These are phyloP conservation scores for Crithidia sp. DNA, from an alignment of 208 protist genomes.

Conservation along the genomic window DNA sequence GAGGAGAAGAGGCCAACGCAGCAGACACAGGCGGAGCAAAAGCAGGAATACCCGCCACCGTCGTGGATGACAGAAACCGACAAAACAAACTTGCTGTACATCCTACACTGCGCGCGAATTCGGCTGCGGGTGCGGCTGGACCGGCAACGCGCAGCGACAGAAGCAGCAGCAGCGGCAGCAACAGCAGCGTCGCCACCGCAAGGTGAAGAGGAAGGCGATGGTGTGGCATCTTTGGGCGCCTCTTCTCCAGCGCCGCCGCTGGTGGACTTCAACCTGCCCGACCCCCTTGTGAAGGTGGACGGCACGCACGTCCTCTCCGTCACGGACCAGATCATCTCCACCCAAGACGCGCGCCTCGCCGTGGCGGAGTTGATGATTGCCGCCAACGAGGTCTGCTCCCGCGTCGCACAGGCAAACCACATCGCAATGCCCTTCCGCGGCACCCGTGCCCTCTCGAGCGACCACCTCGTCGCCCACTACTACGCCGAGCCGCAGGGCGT, in stretches of 20 bases:
- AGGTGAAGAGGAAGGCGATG: neutral
- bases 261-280: slow-evolving; percentile 65
- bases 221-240: neutral
- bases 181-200: neutral
- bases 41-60: slow-evolving; percentile 31
- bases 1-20: neutral
- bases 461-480: slow-evolving; percentile 74
- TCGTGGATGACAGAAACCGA: slow-evolving; percentile 67
- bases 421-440: slow-evolving; percentile 82
- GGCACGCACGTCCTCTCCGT: slow-evolving; percentile 66
- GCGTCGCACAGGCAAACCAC: slow-evolving; percentile 77
- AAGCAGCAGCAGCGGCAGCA: slow-evolving; percentile 3
- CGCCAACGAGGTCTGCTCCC: slow-evolving; percentile 91
- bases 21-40: neutral
- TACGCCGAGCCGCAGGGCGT: slow-evolving; percentile 76
- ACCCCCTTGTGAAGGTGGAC: slow-evolving; percentile 75
- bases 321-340: slow-evolving; percentile 79
- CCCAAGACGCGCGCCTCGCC: slow-evolving; percentile 76
- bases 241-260: neutral
- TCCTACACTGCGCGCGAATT: slow-evolving; percentile 54
- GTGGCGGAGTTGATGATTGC: slow-evolving; percentile 93
- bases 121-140: slow-evolving; percentile 54
- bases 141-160: slow-evolving; percentile 22
- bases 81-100: slow-evolving; percentile 44
- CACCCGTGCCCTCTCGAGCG: slow-evolving; percentile 73